phyloP scores from a whole-genome alignment of 306 rosid species.

The Castanea mollissima region DNA sequence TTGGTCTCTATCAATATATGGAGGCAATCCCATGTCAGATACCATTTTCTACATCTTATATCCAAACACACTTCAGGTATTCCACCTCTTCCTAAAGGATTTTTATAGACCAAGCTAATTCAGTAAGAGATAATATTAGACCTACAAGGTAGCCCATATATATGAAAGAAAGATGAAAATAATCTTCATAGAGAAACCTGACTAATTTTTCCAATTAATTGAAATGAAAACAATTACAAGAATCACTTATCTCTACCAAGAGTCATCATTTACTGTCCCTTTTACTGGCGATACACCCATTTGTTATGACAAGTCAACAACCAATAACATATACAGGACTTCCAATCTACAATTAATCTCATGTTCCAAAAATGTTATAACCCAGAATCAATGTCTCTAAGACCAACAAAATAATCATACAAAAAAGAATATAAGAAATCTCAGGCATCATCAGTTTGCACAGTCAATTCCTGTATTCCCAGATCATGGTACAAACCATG shows the following conservation, averaged over 20 bases:
- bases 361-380: not conserved
- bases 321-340: not conserved
- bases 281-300: not conserved
- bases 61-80: no score
- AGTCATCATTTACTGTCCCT: not conserved
- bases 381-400: not conserved
- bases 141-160: not conserved
- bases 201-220: not conserved
- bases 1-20: no score
- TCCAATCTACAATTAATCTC: not conserved
- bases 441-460: conserved; percentile 66
- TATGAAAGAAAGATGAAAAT: not conserved
- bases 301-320: not conserved
- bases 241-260: not conserved
- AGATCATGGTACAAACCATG: conserved; percentile 86
- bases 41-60: no score
- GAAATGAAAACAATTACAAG: not conserved
- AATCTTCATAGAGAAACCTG: not conserved
- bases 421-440: conserved; percentile 11
- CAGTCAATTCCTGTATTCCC: conserved; percentile 83
- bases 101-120: not conserved
- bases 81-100: no score
- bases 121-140: not conserved
- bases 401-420: not conserved
- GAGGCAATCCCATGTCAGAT: no score